These are phyloP conservation scores for Populus alba DNA, from an alignment of 345 rosid species.

Conservation along the genomic window DNA sequence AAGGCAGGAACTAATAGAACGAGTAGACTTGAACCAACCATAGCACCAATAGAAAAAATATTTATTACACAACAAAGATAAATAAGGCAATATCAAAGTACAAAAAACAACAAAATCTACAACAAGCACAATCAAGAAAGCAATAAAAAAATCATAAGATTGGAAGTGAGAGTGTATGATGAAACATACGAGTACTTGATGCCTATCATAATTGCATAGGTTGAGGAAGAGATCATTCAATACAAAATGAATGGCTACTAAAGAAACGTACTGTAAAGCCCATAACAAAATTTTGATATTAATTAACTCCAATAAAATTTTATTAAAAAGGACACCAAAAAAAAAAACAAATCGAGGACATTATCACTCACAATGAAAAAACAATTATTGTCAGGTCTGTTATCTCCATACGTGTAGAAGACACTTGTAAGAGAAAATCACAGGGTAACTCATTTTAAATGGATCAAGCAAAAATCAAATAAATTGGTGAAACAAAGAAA, in stretches of 20 bases:
- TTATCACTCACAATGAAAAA: conserved; percentile 72
- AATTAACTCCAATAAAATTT: background rate
- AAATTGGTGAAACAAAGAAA: background rate
- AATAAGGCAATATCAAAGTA: too few species aligned
- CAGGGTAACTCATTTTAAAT: background rate
- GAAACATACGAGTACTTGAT: conserved; percentile 76
- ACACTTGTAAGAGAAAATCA: background rate
- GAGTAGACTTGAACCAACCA: too few species aligned
- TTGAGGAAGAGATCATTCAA: conserved; percentile 85
- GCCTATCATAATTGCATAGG: conserved; percentile 85
- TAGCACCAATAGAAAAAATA: too few species aligned
- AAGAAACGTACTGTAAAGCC: background rate
- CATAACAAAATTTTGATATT: background rate
- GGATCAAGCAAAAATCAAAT: background rate
- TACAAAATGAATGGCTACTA: conserved; percentile 91
- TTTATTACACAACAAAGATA: too few species aligned
- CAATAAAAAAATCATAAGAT: background rate
- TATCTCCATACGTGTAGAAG: conserved; percentile 82
- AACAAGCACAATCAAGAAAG: too few species aligned
- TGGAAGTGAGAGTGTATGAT: conserved; percentile 4
- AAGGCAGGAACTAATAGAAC: too few species aligned
- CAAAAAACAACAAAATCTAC: too few species aligned
- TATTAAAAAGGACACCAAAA: background rate
- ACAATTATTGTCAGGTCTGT: conserved; percentile 91
- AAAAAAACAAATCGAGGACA: background rate